These are phyloP conservation scores for Ascochyta lentis DNA, from an alignment of 2,329 filamentous ascomycete species.

Conservation along the genomic window DNA sequence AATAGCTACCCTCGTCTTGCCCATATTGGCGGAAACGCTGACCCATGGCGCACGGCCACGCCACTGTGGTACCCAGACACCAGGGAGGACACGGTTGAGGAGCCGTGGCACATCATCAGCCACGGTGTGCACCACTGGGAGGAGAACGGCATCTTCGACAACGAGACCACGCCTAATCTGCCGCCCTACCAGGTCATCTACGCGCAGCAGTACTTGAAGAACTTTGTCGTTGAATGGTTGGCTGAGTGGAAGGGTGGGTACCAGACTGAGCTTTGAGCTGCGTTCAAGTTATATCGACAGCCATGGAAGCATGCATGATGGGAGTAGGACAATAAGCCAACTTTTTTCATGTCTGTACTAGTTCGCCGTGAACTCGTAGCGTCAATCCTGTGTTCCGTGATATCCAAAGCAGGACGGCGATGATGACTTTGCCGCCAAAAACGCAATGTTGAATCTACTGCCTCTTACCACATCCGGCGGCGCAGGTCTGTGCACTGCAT, in stretches of 20 bases:
- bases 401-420: too few relatives aligned
- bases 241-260: constrained; percentile 32
- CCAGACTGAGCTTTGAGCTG: constrained; percentile 12
- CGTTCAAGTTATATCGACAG: too few relatives aligned
- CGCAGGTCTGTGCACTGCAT: too few relatives aligned
- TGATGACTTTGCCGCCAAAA: too few relatives aligned
- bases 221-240: constrained; percentile 73
- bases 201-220: constrained; percentile 64
- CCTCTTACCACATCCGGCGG: too few relatives aligned
- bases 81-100: constrained; percentile 65
- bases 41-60: constrained; percentile 80
- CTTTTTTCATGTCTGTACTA: too few relatives aligned
- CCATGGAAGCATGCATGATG: too few relatives aligned
- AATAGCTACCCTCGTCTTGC: constrained; percentile 79
- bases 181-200: constrained; percentile 66
- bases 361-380: too few relatives aligned
- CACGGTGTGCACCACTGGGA: constrained; percentile 85
- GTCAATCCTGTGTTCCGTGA: too few relatives aligned
- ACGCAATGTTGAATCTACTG: too few relatives aligned
- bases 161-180: constrained; percentile 64
- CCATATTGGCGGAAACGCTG: constrained; percentile 76
- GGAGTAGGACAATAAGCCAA: too few relatives aligned
- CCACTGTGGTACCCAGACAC: constrained; percentile 69
- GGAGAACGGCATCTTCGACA: constrained; percentile 70
- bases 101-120: constrained; percentile 76